Base-by-base conservation (phyloP, 805 yeast species). In the Kurtzmaniella fragi region DNA sequence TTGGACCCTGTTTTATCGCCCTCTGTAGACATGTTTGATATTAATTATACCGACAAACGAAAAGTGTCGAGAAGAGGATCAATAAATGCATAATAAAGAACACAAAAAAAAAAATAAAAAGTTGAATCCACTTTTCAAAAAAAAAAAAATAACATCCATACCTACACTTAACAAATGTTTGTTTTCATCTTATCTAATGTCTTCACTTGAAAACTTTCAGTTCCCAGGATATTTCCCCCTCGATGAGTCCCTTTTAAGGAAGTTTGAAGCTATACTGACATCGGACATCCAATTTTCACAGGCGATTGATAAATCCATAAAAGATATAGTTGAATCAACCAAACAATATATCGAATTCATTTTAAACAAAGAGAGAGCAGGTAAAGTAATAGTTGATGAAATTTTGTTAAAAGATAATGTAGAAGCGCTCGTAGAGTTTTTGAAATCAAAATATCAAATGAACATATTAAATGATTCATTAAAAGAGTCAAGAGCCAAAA, bases 181-280 rank as follows among this genome's bases (percentile, higher is more conserved):
- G 5, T 5, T 5, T 20, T 8, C 8, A 20, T 5, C 7, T 20
- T 5, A 20, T 20, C 8, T 8, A 20, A 20, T 20, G 25, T 20
- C 25, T 20, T 20, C 25, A 8, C 11, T 14, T 34, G 37, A 17
- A 9, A 27, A 31, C 15, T 30, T 31, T 28, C 31, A 27, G 31
- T 15, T 36, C 5, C 54, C 54, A 2, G 27, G 31, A 11, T 49
- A 49, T 31, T 35, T 50, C 13, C 57, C 57, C 2, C 41, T 52
- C 11, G 33, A 42, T 17, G 20, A 30, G 11, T 39, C 34, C 16
- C 17, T 46, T 16, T 23, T 43, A 3, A 38, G 43, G 17, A 45
- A 46, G 12, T 52, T 49, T 37, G 54, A 49, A 17, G 34, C 20
- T 13, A 28, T 17, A 13, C 44, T n/a, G 38, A 36, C 20, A 30